Evolutionary conservation across 176 grass and related monocot genomes (phyloP).

Genomic region (Pontederia paniculata): DNA sequence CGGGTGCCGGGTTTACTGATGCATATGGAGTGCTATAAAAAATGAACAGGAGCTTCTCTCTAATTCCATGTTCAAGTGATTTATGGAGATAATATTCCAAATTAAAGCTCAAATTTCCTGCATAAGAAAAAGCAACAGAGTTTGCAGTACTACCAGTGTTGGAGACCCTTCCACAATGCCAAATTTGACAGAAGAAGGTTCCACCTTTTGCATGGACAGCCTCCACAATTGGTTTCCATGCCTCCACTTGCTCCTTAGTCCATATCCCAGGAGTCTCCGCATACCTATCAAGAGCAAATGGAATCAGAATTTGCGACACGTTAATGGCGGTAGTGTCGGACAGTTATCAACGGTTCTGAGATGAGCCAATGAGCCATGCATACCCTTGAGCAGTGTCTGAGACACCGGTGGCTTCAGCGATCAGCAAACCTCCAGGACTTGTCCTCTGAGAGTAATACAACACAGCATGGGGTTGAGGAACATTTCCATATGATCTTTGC

Average conservation of each 20-base stretch:
- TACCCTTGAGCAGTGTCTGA: constrained; percentile 53
- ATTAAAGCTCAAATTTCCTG: too few relatives aligned
- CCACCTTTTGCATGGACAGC: constrained; percentile 40
- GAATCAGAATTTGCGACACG: too few relatives aligned
- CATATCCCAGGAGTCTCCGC: constrained; percentile 35
- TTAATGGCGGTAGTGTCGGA: too few relatives aligned
- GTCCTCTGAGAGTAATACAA: constrained; percentile 43
- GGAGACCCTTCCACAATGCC: constrained; percentile 42
- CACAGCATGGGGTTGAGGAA: constrained; percentile 36
- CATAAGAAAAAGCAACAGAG: too few relatives aligned
- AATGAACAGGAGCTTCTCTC: too few relatives aligned
- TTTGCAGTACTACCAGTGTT: constrained; percentile 12
- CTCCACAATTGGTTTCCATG: constrained; percentile 38
- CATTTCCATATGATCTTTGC: constrained; percentile 40
- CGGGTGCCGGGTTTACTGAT: too few relatives aligned
- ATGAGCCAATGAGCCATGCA: neutral
- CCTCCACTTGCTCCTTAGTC: constrained; percentile 33
- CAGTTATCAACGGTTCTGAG: neutral
- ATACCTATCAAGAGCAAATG: neutral
- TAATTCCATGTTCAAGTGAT: too few relatives aligned
- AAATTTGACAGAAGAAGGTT: constrained; percentile 54
- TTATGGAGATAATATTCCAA: too few relatives aligned
- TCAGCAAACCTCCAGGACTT: constrained; percentile 23
- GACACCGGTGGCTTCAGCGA: constrained; percentile 40
- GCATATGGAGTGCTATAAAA: too few relatives aligned